These are phyloP conservation scores for Alliaria petiolata DNA, from an alignment of 345 rosid genomes.

Conservation along the genomic window DNA sequence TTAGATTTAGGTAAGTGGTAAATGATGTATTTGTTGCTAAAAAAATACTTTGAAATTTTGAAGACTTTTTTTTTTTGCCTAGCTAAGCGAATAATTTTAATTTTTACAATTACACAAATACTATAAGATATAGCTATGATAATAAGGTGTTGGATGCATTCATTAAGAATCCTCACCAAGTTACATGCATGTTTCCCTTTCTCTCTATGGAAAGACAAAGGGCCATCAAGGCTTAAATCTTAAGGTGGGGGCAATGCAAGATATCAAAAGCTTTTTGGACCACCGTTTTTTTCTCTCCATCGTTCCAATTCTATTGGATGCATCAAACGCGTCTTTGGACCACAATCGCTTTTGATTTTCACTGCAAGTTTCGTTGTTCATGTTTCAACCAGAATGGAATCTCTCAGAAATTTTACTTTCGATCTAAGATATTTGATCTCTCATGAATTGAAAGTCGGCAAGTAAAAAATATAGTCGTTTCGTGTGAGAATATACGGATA, in stretches of 20 bases:
- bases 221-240: constrained; percentile 16
- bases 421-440: neutral
- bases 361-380: constrained; percentile 8
- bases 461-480: neutral
- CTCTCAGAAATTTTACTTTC: neutral
- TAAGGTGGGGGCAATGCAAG: constrained; percentile 15
- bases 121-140: neutral
- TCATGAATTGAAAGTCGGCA: neutral
- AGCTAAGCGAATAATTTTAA: no score
- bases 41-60: neutral
- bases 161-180: neutral
- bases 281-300: neutral
- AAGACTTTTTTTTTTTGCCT: neutral
- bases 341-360: constrained; percentile 17
- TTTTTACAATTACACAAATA: no score
- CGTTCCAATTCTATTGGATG: constrained; percentile 24
- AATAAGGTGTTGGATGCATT: constrained; percentile 15
- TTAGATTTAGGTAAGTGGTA: neutral
- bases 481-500: neutral
- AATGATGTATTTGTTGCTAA: neutral
- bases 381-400: constrained; percentile 7
- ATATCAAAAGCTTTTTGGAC: constrained; percentile 25
- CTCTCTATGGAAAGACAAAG: constrained; percentile 19
- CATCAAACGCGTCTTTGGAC: constrained; percentile 24
- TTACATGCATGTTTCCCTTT: constrained; percentile 26